Evolutionary conservation across 495 filamentous ascomycete genomes (phyloP).

Genomic region (Poronia punctata): DNA sequence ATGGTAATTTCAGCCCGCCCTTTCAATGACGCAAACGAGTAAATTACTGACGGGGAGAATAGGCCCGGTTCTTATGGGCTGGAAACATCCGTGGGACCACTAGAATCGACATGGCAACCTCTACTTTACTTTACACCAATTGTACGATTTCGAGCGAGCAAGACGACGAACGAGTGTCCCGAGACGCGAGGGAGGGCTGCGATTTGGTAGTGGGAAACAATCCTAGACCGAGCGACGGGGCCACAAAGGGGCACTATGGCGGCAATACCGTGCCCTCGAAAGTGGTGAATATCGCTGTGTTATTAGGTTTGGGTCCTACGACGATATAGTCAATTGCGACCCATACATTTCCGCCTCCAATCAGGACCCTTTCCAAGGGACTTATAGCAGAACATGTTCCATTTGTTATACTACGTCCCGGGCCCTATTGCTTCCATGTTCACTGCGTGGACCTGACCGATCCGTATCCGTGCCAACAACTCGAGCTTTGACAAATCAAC

Average conservation of each 20-base stretch:
- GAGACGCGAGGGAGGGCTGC: neutral
- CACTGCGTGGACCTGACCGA: neutral
- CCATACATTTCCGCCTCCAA: slow-evolving; percentile 54
- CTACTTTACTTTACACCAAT: too few relatives aligned
- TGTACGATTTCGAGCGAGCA: neutral
- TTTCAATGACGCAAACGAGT: slow-evolving; percentile 3
- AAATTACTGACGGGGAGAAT: slow-evolving; percentile 21
- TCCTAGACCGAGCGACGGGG: neutral
- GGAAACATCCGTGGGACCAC: slow-evolving; percentile 99
- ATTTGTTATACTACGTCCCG: slow-evolving; percentile 54
- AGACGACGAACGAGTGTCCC: neutral
- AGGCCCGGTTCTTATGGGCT: slow-evolving; percentile 74
- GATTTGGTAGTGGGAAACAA: neutral
- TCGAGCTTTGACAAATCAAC: too few relatives aligned
- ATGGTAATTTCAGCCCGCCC: slow-evolving; percentile 42
- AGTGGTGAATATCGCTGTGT: slow-evolving; percentile 8
- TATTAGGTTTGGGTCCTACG: slow-evolving; percentile 35
- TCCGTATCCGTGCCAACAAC: too few relatives aligned
- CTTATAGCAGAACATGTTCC: slow-evolving; percentile 66
- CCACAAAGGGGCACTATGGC: slow-evolving; percentile 11
- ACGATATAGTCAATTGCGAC: slow-evolving; percentile 58
- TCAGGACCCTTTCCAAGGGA: slow-evolving; percentile 59
- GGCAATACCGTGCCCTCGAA: slow-evolving; percentile 1
- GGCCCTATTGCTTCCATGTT: slow-evolving; percentile 50
- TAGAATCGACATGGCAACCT: too few relatives aligned